These are phyloP conservation scores for Pythium aphanidermatum DNA, from an alignment of 352 stramenopile genomes.

Conservation along the genomic window DNA sequence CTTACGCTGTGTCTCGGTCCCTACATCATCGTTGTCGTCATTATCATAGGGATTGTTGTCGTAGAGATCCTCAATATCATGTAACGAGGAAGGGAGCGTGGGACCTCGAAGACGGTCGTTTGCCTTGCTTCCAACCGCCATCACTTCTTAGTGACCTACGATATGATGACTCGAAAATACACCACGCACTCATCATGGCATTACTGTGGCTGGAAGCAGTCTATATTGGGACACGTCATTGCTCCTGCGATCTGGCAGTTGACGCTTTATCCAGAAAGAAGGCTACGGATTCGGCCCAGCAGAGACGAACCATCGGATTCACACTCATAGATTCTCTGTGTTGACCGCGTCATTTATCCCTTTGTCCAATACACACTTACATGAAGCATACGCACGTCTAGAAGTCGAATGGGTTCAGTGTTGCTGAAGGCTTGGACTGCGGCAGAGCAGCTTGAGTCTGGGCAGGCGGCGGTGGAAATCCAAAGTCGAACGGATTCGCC, in stretches of 20 bases:
- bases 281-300: no score
- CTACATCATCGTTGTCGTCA: slow-evolving; percentile 27
- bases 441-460: slow-evolving; percentile 5
- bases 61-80: slow-evolving; percentile 73
- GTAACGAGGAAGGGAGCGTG: slow-evolving; percentile 25
- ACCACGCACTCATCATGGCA: not conserved
- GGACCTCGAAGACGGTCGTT: slow-evolving; percentile 3
- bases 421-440: slow-evolving; percentile 5
- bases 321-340: no score
- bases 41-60: slow-evolving; percentile 72
- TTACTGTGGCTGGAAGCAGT: no score
- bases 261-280: no score
- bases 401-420: slow-evolving; percentile 29
- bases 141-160: not conserved
- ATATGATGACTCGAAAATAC: not conserved
- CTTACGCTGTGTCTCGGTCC: not conserved
- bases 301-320: no score
- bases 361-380: no score
- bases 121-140: slow-evolving; percentile 8
- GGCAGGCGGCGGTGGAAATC: slow-evolving; percentile 7
- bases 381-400: no score
- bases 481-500: slow-evolving; percentile 19
- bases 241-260: no score
- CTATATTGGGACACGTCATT: no score
- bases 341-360: no score